Conservation (phyloP, 371 early-diverging fungal genomes). For the Rhizoclosmatium hyalinum region DNA sequence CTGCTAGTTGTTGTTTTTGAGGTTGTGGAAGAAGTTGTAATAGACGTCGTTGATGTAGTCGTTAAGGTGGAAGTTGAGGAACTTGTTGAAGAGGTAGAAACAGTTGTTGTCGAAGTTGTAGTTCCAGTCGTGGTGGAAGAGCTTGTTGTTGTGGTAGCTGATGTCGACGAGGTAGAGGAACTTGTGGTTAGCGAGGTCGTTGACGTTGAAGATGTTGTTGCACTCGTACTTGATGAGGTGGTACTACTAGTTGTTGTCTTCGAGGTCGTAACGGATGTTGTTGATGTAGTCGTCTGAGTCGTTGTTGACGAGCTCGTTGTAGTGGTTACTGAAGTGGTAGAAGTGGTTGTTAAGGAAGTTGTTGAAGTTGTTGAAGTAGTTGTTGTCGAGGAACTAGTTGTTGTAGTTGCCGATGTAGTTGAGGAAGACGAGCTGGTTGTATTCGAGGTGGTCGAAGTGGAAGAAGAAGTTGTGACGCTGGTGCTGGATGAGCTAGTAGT, state of each 20-base stretch:
- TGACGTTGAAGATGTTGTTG: not conserved
- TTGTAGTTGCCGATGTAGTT: not conserved
- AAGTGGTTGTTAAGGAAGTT: not conserved
- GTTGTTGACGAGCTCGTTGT: not conserved
- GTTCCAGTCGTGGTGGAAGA: constrained; percentile 1
- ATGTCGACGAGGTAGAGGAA: not conserved
- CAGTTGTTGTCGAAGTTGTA: constrained; percentile 4
- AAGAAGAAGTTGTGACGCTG: not conserved
- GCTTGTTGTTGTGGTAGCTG: constrained; percentile 6
- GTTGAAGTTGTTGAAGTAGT: not conserved
- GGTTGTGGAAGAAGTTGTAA: not conserved
- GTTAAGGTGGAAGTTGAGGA: not conserved
- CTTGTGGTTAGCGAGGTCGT: not conserved
- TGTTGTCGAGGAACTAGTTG: not conserved
- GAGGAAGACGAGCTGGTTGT: not conserved
- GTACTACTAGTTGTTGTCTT: not conserved
- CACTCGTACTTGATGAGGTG: not conserved
- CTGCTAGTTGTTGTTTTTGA: not conserved
- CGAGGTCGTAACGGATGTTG: not conserved
- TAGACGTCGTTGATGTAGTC: not conserved
- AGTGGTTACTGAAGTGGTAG: not conserved
- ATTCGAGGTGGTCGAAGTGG: not conserved
- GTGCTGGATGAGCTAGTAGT: not conserved
- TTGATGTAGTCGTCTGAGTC: not conserved
- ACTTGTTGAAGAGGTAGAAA: not conserved